Evolutionary conservation across 2,329 filamentous ascomycete genomes (phyloP).

Genomic region (Penicillium aurantiogriseum): DNA sequence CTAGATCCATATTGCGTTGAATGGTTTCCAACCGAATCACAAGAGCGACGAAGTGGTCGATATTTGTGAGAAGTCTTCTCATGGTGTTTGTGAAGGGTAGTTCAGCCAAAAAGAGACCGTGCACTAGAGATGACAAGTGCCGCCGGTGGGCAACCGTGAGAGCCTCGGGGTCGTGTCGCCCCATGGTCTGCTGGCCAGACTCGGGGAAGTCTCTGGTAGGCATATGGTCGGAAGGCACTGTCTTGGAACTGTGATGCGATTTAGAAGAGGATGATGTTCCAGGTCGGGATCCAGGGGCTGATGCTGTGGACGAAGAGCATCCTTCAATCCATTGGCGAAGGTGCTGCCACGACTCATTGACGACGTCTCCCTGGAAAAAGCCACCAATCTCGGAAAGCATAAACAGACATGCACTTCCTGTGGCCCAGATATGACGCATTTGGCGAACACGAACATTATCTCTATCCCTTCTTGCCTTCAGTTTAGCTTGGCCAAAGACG

Average conservation of each 20-base stretch:
- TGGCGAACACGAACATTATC: constrained; percentile 61
- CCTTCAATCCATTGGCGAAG: constrained; percentile 72
- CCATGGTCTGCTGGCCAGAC: constrained; percentile 19
- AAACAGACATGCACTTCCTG: constrained; percentile 80
- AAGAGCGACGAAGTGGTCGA: constrained; percentile 79
- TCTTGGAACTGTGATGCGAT: constrained; percentile 10
- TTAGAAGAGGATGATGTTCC: constrained; percentile 38
- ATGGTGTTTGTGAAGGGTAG: constrained; percentile 40
- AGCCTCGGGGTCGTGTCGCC: constrained; percentile 76
- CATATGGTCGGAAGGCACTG: constrained; percentile 3
- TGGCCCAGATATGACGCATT: constrained; percentile 86
- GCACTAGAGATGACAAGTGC: constrained; percentile 67
- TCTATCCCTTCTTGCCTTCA: constrained; percentile 62
- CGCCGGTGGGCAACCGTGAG: constrained; percentile 74
- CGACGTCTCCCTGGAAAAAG: constrained; percentile 87
- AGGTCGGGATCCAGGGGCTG: constrained; percentile 37
- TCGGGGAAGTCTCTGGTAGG: constrained; percentile 12
- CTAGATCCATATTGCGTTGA: constrained; percentile 75
- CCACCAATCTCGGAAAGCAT: constrained; percentile 82
- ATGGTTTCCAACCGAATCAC: constrained; percentile 72
- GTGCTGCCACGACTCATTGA: constrained; percentile 75
- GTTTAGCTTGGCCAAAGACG: constrained; percentile 58
- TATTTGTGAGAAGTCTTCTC: constrained; percentile 47
- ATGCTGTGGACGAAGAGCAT: constrained; percentile 31
- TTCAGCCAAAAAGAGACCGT: constrained; percentile 46